Evolutionary conservation across 2,329 filamentous ascomycete species (phyloP).

Genomic region (Bisporella sp.): DNA sequence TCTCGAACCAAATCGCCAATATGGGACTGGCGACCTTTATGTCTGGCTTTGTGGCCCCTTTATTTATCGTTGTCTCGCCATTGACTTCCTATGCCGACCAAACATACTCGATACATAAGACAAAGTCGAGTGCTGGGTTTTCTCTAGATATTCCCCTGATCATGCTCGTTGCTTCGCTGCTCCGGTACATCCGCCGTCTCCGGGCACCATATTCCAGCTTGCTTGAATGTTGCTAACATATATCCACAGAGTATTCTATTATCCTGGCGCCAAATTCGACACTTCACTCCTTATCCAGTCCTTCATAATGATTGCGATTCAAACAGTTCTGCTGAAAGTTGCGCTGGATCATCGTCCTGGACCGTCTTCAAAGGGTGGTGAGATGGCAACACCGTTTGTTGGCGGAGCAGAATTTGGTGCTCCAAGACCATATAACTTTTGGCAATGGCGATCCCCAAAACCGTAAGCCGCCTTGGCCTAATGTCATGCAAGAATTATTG

Average conservation of each 20-base stretch:
- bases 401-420: slow-evolving; percentile 30
- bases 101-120: slow-evolving; percentile 56
- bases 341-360: slow-evolving; percentile 60
- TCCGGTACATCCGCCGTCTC: slow-evolving; percentile 41
- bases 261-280: slow-evolving; percentile 60
- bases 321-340: slow-evolving; percentile 57
- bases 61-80: slow-evolving; percentile 58
- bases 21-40: slow-evolving; percentile 29
- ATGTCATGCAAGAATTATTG: too few relatives aligned
- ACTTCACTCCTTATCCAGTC: slow-evolving; percentile 56
- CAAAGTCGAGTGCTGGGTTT: slow-evolving; percentile 59
- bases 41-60: slow-evolving; percentile 51
- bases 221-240: background rate
- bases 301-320: slow-evolving; percentile 58
- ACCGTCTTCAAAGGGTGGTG: slow-evolving; percentile 52
- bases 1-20: slow-evolving; percentile 7
- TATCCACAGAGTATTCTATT: slow-evolving; percentile 56
- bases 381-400: slow-evolving; percentile 55
- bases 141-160: slow-evolving; percentile 66
- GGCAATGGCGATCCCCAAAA: slow-evolving; percentile 70
- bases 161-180: slow-evolving; percentile 62
- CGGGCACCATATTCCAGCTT: background rate
- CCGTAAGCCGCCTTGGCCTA: slow-evolving; percentile 36
- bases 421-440: slow-evolving; percentile 66
- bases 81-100: slow-evolving; percentile 61